Conservation (phyloP, 2,329 filamentous ascomycete genomes). For the Trichoderma asperellum region DNA sequence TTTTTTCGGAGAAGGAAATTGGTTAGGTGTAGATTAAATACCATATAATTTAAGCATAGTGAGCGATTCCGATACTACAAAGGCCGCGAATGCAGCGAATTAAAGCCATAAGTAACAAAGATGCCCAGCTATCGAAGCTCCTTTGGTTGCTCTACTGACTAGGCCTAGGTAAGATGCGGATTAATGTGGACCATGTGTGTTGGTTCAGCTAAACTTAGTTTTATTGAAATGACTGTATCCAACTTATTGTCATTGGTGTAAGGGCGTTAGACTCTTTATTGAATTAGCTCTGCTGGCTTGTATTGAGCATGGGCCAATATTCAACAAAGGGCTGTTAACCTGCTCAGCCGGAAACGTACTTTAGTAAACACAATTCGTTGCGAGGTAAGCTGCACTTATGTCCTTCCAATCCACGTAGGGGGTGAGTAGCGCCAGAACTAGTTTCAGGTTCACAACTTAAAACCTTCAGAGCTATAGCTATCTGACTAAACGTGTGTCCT, state of each 20-base stretch:
- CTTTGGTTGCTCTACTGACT: not conserved
- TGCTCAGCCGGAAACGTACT: no score
- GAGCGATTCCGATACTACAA: not conserved
- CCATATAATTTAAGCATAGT: not conserved
- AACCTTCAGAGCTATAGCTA: not conserved
- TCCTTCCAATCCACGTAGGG: no score
- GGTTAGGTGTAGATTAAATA: no score
- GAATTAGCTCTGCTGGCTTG: not conserved
- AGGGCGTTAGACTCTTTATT: not conserved
- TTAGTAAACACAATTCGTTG: no score
- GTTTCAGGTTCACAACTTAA: not conserved
- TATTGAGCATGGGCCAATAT: not conserved
- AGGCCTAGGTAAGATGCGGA: not conserved
- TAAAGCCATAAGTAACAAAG: not conserved
- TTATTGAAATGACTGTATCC: not conserved
- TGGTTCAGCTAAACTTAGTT: not conserved
- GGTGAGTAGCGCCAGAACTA: not conserved
- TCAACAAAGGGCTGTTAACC: not conserved
- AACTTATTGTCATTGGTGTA: not conserved
- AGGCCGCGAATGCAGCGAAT: not conserved
- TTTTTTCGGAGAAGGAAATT: not conserved
- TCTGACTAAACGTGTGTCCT: not conserved
- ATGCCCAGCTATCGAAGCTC: not conserved
- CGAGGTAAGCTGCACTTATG: no score
- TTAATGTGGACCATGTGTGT: not conserved